A percentile compares a stretch with the other conserved stretches of the same genome.
These are phyloP conservation scores for Podospora anserina DNA, from an alignment of 495 filamentous ascomycete genomes.

Conservation along the genomic window DNA sequence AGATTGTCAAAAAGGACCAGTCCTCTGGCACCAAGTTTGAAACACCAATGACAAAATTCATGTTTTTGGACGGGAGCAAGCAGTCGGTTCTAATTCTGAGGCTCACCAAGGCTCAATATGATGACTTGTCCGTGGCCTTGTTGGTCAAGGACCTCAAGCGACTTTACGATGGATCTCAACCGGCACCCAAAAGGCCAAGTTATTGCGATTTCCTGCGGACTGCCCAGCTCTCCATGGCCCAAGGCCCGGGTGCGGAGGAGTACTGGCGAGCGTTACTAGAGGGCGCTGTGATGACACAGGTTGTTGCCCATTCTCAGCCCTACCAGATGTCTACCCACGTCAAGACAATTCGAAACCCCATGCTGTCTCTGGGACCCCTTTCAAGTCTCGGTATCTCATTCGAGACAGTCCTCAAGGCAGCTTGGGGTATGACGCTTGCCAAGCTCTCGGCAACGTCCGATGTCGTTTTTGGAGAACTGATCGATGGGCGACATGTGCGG, in stretches of 20 bases:
- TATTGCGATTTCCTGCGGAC: slow-evolving; percentile 45
- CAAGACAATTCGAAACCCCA: slow-evolving; percentile 37
- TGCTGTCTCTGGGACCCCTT: slow-evolving; percentile 35
- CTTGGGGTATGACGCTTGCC: slow-evolving; percentile 49
- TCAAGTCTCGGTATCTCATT: slow-evolving; percentile 34
- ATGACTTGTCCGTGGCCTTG: slow-evolving; percentile 41
- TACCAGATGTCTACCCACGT: slow-evolving; percentile 33
- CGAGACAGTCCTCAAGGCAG: slow-evolving; percentile 45
- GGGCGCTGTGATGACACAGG: slow-evolving; percentile 41
- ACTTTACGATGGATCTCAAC: slow-evolving; percentile 40
- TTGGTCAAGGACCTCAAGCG: slow-evolving; percentile 43
- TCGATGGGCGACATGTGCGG: slow-evolving; percentile 46
- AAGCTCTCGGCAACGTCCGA: slow-evolving; percentile 44
- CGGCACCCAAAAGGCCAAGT: slow-evolving; percentile 33
- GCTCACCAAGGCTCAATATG: slow-evolving; percentile 48
- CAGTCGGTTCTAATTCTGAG: slow-evolving; percentile 44
- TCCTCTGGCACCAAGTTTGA: slow-evolving; percentile 36
- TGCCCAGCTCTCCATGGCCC: slow-evolving; percentile 33
- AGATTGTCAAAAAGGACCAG: slow-evolving; percentile 44
- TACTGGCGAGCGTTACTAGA: slow-evolving; percentile 44
- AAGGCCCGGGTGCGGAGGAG: slow-evolving; percentile 31
- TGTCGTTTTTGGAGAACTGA: slow-evolving; percentile 48
- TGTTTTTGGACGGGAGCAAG: slow-evolving; percentile 45
- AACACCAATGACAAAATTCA: slow-evolving; percentile 45
- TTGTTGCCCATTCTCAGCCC: slow-evolving; percentile 41